Evolutionary conservation across 2,329 filamentous ascomycete genomes (phyloP).

Genomic region (Sphaceloma murrayae): DNA sequence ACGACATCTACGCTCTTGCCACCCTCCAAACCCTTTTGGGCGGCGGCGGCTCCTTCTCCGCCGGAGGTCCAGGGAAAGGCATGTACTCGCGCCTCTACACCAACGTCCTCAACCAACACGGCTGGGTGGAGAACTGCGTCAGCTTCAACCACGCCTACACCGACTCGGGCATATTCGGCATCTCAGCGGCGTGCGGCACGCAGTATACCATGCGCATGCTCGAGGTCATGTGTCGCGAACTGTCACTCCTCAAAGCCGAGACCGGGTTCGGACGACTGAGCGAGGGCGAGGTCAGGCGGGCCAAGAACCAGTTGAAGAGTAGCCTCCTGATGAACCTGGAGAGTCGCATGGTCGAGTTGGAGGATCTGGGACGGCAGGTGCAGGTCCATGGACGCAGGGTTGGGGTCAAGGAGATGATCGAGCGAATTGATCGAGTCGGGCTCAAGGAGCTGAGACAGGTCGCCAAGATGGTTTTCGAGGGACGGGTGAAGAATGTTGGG

Average conservation of each 20-base stretch:
- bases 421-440: slow-evolving; percentile 70
- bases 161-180: slow-evolving; percentile 90
- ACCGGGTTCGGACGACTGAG: slow-evolving; percentile 64
- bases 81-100: slow-evolving; percentile 99
- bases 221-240: slow-evolving; percentile 87
- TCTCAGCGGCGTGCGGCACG: slow-evolving; percentile 76
- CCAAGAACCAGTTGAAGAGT: slow-evolving; percentile 92
- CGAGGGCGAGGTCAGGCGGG: slow-evolving; percentile 70
- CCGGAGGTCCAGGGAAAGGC: slow-evolving; percentile 92
- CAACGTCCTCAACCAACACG: slow-evolving; percentile 93
- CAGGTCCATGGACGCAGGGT: slow-evolving; percentile 94
- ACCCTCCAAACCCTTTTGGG: slow-evolving; percentile 93
- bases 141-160: slow-evolving; percentile 98
- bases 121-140: slow-evolving; percentile 92
- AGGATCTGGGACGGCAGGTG: slow-evolving; percentile 88
- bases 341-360: slow-evolving; percentile 91
- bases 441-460: slow-evolving; percentile 73
- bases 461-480: slow-evolving; percentile 67
- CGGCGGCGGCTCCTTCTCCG: slow-evolving; percentile 91
- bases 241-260: slow-evolving; percentile 82
- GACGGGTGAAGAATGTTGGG: slow-evolving; percentile 64
- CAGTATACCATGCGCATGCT: slow-evolving; percentile 73
- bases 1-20: slow-evolving; percentile 92
- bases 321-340: slow-evolving; percentile 95
- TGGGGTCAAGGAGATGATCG: slow-evolving; percentile 87